These are phyloP conservation scores for Saccharomycopsis lassenensis DNA, from an alignment of 805 yeast genomes.

Conservation along the genomic window DNA sequence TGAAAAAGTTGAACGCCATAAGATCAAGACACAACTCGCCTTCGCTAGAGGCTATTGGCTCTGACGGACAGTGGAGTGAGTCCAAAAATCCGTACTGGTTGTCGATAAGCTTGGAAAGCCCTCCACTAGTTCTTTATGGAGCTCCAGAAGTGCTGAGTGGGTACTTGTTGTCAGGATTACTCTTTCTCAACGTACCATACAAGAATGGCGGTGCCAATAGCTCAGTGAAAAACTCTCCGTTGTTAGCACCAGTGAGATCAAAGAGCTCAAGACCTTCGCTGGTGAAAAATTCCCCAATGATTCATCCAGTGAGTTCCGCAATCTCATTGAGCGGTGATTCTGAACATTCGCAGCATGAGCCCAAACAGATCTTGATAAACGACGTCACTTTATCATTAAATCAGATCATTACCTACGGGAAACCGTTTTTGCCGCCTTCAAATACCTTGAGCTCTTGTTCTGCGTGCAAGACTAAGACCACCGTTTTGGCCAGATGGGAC, in stretches of 20 bases:
- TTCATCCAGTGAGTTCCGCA: too few relatives aligned
- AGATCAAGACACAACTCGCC: too few relatives aligned
- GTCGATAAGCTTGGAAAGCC: constrained; percentile 67
- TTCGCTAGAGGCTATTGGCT: too few relatives aligned
- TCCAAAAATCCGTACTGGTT: constrained; percentile 33
- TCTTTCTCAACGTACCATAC: constrained; percentile 45
- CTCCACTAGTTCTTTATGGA: constrained; percentile 85
- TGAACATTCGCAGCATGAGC: too few relatives aligned
- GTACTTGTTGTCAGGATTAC: constrained; percentile 70
- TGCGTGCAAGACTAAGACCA: constrained; percentile 43
- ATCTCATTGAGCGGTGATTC: too few relatives aligned
- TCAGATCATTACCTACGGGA: constrained; percentile 58
- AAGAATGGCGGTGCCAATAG: too few relatives aligned
- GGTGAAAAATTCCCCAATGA: too few relatives aligned
- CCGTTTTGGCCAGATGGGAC: constrained; percentile 81
- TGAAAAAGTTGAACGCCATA: too few relatives aligned
- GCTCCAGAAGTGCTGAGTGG: constrained; percentile 71
- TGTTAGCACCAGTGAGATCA: constrained; percentile 22
- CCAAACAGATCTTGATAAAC: constrained; percentile 39
- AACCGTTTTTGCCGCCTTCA: constrained; percentile 54
- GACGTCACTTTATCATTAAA: constrained; percentile 54
- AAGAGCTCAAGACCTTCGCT: too few relatives aligned
- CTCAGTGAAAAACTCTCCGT: constrained; percentile 19
- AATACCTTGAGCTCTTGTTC: constrained; percentile 40
- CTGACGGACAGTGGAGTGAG: too few relatives aligned